Evolutionary conservation across 2,329 filamentous ascomycete species (phyloP).

Genomic region (Pseudogymnoascus sp.): DNA sequence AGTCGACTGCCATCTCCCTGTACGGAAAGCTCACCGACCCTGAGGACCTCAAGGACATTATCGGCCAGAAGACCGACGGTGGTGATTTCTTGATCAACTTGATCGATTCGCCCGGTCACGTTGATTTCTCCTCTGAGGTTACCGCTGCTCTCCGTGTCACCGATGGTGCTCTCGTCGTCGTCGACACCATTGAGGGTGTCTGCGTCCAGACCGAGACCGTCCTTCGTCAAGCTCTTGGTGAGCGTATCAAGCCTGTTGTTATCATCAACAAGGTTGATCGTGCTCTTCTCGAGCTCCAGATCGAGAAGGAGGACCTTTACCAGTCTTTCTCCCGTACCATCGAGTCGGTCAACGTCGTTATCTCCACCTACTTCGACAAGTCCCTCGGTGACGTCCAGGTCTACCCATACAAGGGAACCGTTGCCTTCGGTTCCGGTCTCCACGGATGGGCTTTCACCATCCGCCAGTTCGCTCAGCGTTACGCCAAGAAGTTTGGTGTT

Average conservation of each 20-base stretch:
- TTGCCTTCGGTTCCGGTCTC: conserved; percentile 98
- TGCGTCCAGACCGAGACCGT: conserved; percentile 99
- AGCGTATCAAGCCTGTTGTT: conserved; percentile 99
- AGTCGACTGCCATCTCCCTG: conserved; percentile 98
- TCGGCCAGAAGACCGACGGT: conserved; percentile 78
- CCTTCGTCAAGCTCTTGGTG: conserved; percentile 95
- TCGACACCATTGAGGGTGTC: conserved; percentile 99
- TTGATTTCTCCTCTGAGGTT: conserved; percentile 99
- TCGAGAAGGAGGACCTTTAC: conserved; percentile 98
- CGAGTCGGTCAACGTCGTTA: conserved; percentile 99
- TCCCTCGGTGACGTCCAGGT: conserved; percentile 95
- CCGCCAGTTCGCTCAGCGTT: conserved; percentile 91
- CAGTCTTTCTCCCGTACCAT: conserved; percentile 99
- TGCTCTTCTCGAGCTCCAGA: conserved; percentile 97
- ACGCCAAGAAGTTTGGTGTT: conserved; percentile 99
- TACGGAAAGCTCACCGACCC: conserved; percentile 75
- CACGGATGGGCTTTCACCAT: conserved; percentile 99
- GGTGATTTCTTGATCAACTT: conserved; percentile 99
- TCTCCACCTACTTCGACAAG: conserved; percentile 98
- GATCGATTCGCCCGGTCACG: conserved; percentile 99
- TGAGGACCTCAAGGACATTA: conserved; percentile 93
- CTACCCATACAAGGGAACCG: conserved; percentile 94
- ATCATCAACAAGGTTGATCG: conserved; percentile 99
- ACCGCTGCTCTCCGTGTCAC: conserved; percentile 99
- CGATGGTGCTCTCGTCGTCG: conserved; percentile 98